Evolutionary conservation across 345 rosid species (phyloP).

Genomic region (Psidium guajava): DNA sequence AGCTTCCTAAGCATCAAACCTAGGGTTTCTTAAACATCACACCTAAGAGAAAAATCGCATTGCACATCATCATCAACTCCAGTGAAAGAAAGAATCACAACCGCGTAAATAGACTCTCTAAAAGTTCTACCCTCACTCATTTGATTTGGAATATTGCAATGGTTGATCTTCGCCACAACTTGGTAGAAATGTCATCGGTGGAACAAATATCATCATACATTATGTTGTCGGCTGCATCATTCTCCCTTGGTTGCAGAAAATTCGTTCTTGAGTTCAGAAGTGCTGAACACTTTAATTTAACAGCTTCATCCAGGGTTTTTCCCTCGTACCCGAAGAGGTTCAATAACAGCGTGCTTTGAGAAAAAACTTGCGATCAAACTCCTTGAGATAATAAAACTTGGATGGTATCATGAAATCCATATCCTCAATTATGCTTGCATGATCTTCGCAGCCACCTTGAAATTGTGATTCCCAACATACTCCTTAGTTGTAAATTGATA

Average conservation of each 20-base stretch:
- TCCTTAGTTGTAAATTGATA: neutral
- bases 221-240: neutral
- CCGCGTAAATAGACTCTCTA: neutral
- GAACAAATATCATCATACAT: neutral
- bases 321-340: neutral
- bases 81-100: neutral
- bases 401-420: neutral
- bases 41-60: neutral
- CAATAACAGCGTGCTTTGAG: neutral
- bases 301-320: neutral
- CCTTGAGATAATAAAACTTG: neutral
- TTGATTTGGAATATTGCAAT: neutral
- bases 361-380: neutral
- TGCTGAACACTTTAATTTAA: neutral
- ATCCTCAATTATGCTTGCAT: neutral
- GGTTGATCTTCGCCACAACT: neutral
- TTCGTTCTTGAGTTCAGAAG: neutral
- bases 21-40: neutral
- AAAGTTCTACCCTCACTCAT: neutral
- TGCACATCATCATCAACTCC: neutral
- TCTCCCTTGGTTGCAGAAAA: neutral
- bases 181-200: neutral
- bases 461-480: neutral
- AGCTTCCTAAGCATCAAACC: neutral
- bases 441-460: neutral